Base-by-base conservation (phyloP, 1,284 basidiomycete species). In the Tilletia setariae region DNA sequence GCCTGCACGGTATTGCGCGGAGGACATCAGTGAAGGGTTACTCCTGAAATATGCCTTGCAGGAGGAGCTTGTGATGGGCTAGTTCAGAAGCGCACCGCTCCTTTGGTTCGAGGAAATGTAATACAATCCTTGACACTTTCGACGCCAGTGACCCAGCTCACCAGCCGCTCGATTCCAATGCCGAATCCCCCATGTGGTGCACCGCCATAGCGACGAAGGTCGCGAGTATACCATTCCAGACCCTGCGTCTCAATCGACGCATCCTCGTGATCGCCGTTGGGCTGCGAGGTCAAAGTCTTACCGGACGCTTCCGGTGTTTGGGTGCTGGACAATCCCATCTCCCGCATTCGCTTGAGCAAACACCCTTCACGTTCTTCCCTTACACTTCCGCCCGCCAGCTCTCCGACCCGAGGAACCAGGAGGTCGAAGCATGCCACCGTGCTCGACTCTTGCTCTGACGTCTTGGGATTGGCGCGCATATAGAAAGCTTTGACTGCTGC, bases 371-470 rank as follows among this genome's bases (percentile, higher is more conserved):
- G 86, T 77, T 96, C 92, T 82, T 98, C 94, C 69, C 95, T 87
- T 32, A 98, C 84, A 25, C 91, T 94, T 0, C 95, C 95, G 2
- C 95, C 95, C 0, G 89, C 91, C 40, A 99, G 86, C 84, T 99
- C 95, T 7, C 95, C 95, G 0, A 94, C 84, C 13, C 87, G 84
- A 0, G 95, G 96, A 13, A 98, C 88, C 64, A 98, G 87, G 25
- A 98, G 86, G 82, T 98, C 95, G 79, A 98, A 97, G 84, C 94
- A 97, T 11, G 90, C 92, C 2, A 92, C 93, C 0, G 92, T 94
- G n/a, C 35, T 25, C 19, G 66, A 47, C 25, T 28, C 28, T 44
- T 68, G 4, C 35, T 11, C 40, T 13, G 47, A 42, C 1, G 7
- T 47, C 23, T 67, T 63, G 8, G 30, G 30, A 25, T 64, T 65